These are phyloP conservation scores for Tulasnella sp. DNA, from an alignment of 768 basidiomycete genomes.

Conservation along the genomic window DNA sequence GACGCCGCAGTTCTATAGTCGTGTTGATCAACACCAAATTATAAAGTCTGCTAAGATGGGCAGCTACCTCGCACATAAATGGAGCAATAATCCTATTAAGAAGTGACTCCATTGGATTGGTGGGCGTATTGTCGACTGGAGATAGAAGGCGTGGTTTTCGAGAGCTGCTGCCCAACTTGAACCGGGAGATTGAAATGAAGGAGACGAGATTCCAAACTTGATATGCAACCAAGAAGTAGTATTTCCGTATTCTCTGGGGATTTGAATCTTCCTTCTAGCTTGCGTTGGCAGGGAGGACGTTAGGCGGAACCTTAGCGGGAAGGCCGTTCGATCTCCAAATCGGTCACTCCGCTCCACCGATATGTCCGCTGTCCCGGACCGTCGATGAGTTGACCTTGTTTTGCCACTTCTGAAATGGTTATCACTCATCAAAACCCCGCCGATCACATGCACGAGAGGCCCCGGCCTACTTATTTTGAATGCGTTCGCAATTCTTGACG, in stretches of 20 bases:
- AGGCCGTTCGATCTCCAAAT: no score
- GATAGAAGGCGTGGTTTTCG: neutral
- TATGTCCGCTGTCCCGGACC: neutral
- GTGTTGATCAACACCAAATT: neutral
- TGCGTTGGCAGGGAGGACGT: no score
- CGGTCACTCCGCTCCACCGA: neutral
- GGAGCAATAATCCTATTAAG: no score
- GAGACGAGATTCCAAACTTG: neutral
- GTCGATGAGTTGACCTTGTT: neutral
- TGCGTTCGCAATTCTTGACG: no score
- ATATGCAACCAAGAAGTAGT: neutral
- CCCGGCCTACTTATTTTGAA: no score
- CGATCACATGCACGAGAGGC: neutral
- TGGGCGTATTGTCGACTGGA: no score
- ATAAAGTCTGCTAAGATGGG: neutral
- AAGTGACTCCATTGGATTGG: no score
- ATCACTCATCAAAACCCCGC: neutral
- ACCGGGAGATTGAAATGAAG: neutral
- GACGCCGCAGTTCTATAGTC: no score
- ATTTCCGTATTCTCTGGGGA: neutral
- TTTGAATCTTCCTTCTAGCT: no score
- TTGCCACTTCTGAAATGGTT: neutral
- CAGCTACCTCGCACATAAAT: neutral
- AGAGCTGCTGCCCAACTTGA: neutral
- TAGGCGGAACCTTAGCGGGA: no score